A percentile compares a stretch with the other conserved stretches of the same genome.
Evolutionary conservation across 257 asterid genomes (phyloP).

Genomic region (Avicennia marina): DNA sequence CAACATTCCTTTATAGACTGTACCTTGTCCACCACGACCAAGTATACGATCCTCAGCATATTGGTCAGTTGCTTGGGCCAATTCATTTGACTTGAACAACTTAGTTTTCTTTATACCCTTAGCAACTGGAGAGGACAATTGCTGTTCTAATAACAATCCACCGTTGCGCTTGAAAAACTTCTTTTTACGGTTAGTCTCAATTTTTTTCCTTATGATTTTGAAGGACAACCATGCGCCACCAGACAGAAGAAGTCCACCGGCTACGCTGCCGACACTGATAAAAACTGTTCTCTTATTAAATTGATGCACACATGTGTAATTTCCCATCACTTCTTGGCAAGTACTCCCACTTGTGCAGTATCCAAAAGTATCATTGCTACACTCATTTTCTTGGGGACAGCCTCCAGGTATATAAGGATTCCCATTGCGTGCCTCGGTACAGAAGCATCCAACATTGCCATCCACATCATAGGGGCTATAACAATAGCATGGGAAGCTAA

Average conservation of each 20-base stretch:
- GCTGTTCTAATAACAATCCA: conserved; percentile 32
- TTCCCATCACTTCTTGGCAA: too few species aligned
- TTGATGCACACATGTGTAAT: too few species aligned
- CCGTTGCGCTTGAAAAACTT: conserved; percentile 29
- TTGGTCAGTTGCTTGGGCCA: conserved; percentile 21
- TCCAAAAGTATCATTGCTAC: too few species aligned
- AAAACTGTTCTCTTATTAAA: too few species aligned
- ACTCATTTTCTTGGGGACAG: too few species aligned
- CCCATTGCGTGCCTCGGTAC: too few species aligned
- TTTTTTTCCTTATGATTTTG: not conserved
- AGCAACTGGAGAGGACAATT: conserved; percentile 15
- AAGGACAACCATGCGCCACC: conserved; percentile 7
- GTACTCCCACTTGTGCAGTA: too few species aligned
- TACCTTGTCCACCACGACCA: conserved; percentile 25
- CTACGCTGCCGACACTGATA: conserved; percentile 6
- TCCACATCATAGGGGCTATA: too few species aligned
- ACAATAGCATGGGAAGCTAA: too few species aligned
- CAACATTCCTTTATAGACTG: conserved; percentile 26
- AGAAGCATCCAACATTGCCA: too few species aligned
- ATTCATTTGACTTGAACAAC: conserved; percentile 18
- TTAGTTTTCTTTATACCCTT: conserved; percentile 17
- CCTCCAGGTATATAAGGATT: too few species aligned
- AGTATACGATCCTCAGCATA: conserved; percentile 26
- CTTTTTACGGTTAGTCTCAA: conserved; percentile 13
- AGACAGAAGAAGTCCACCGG: conserved; percentile 5